Base-by-base conservation (phyloP, 495 filamentous ascomycete genomes). In the Podospora pseudoanserina region DNA sequence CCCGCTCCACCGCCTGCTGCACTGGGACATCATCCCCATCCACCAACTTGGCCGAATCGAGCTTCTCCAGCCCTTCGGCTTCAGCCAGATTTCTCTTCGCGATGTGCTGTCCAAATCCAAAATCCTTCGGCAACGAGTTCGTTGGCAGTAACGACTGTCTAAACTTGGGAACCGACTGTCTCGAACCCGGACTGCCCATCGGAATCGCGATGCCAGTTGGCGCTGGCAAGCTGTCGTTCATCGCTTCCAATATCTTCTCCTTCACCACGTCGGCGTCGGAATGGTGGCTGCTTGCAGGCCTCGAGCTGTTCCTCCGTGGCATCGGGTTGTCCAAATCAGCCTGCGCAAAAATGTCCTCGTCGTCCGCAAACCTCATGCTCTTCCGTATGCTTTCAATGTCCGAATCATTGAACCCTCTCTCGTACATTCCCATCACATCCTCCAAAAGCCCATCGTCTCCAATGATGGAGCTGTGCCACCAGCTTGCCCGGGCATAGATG, bases 381-480 rank as follows among this genome's bases (percentile, higher is more conserved):
- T 69, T 68, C 20, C 74, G 74, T 6, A 79, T 73, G 27, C 79
- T 78, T 30, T 81, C 77, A 13, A 79, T 67, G 26, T 78, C 80
- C 26, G 79, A 79, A 65, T 87, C 86, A 71, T 91, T 89, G 79
- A 95, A 94, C 0, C 93, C 92, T 70, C 90, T 87, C 65, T 91
- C 90, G 75, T 97, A 97, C 91, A 97, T 93, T 18, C 89, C 92
- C 79, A 97, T 95, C 7, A 92, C 90, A 81, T 97, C 94, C 71
- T 98, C 94, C 3, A 97, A 86, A 68, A 93, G 90, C 4, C 87
- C 88, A 67, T 87, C 90, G 66, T 92, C 90, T 54, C 84, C 85
- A 7, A 83, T 81, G 1, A 68, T 58, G 54, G 83, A 85, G 66
- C 83, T 82, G 44, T 79, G n/a, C 76, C 79, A 65, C 84, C 82